Evolutionary conservation across 2,329 filamentous ascomycete species (phyloP), one percentile per base, ranked within the genome.

Genomic region (Fusarium setosum): DNA sequence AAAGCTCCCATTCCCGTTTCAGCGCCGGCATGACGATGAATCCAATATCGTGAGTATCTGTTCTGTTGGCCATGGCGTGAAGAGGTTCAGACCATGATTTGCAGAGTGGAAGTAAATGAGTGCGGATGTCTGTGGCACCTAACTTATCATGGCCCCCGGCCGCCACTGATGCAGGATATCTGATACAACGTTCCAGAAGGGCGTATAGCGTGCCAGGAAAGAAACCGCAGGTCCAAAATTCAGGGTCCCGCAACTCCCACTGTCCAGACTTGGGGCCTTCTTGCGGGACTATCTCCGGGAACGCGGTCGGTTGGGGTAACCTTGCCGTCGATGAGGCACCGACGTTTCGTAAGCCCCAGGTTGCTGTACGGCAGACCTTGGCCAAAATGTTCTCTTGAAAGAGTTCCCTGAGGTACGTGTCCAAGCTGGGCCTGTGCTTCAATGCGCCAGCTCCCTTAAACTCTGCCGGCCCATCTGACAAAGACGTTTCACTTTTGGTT

Each of bases 11-110:
- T 24, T 83, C 80, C 24, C 79, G 75, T 20, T 79, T 77, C 1
- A 84, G 68, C 2, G 82, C 79, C 0, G 84, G 83, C 49, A 81
- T 78, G 5, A 85, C 78, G 23, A 87, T 86, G 64, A 87, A 87
- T 0, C 83, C 83, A 58, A 87, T 78, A 38, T 86, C 84, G 56
- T 86, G 84, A 0, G 84, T 86, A 53, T 86, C 82, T 5, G 76
- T 85, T 26, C 81, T 78, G 59, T 59, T 72, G 9, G 77, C 70
- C 73, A 81, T 81, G 15, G 45, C 62, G 47, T 80, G 52, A 10
- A 52, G 38, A 12, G 66, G 64, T 7, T 42, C 45, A 10, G 65
- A 51, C 64, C 63, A 63, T 18, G 55, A 24, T 48, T 34, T 68
- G 63, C 23, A 52, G 1, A 68, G 29, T 1, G 54, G 21, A 8